Percentiles rank a stretch among this genome's conserved stretches.
Conservation (phyloP, 2,329 filamentous ascomycete species). For the Teratosphaeria viscida region DNA sequence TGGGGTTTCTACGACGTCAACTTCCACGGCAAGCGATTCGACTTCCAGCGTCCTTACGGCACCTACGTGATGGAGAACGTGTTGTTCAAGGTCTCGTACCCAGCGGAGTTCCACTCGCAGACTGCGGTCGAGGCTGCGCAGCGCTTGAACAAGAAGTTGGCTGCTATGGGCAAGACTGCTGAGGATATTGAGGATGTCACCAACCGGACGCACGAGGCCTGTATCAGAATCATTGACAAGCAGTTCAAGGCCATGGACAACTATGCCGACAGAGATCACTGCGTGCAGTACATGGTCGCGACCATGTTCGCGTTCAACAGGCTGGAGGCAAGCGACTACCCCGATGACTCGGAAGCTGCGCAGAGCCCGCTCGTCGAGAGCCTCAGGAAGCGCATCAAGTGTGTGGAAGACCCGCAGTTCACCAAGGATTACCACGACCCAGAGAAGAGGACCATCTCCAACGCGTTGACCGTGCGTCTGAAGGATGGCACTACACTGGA, state of each 20-base stretch:
- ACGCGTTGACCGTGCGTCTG: slow-evolving; percentile 86
- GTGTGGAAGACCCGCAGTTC: slow-evolving; percentile 84
- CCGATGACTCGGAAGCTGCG: slow-evolving; percentile 83
- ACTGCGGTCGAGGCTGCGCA: slow-evolving; percentile 92
- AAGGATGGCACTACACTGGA: slow-evolving; percentile 88
- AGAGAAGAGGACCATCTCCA: slow-evolving; percentile 86
- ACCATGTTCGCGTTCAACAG: slow-evolving; percentile 95
- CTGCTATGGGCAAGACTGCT: slow-evolving; percentile 76
- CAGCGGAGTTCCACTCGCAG: slow-evolving; percentile 97
- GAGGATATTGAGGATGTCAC: slow-evolving; percentile 87
- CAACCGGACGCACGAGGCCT: slow-evolving; percentile 96
- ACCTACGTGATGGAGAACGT: slow-evolving; percentile 99
- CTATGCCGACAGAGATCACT: slow-evolving; percentile 98
- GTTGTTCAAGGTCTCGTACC: slow-evolving; percentile 98
- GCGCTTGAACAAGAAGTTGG: slow-evolving; percentile 75
- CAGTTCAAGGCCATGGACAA: slow-evolving; percentile 99
- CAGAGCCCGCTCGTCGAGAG: slow-evolving; percentile 82
- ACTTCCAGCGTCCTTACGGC: slow-evolving; percentile 92
- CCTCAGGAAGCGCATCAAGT: slow-evolving; percentile 85
- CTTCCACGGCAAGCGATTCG: slow-evolving; percentile 90
- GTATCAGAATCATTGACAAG: slow-evolving; percentile 99
- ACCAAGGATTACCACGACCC: slow-evolving; percentile 95
- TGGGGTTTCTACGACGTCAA: slow-evolving; percentile 99
- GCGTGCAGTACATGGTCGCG: slow-evolving; percentile 98
- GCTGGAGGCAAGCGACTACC: slow-evolving; percentile 87